Evolutionary conservation across 306 rosid genomes (phyloP).

Genomic region (Dryas octopetala): DNA sequence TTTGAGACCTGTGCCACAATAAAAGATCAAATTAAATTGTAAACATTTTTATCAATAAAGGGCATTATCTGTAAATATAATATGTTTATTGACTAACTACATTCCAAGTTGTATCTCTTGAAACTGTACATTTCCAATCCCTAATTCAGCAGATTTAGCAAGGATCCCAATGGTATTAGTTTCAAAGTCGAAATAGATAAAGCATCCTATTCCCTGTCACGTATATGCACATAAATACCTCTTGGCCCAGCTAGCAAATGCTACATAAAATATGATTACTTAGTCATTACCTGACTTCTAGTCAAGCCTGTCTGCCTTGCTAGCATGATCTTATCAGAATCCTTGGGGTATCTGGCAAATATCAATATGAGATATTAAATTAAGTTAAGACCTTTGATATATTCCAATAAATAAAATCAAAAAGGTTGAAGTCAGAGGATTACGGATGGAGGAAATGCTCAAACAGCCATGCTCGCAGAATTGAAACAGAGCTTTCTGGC

Average conservation of each 20-base stretch:
- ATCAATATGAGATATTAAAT: constrained; percentile 13
- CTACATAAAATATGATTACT: background rate
- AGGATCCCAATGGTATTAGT: background rate
- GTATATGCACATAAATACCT: background rate
- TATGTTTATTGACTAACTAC: no score
- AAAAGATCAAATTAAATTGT: background rate
- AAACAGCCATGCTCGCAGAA: constrained; percentile 86
- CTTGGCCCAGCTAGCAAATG: constrained; percentile 1
- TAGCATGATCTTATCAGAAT: constrained; percentile 83
- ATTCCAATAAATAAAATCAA: background rate
- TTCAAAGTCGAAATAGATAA: background rate
- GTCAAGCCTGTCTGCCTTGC: constrained; percentile 86
- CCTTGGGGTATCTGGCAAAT: constrained; percentile 70
- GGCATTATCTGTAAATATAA: background rate
- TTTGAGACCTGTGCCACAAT: constrained; percentile 61
- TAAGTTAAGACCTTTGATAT: background rate
- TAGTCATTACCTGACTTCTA: constrained; percentile 71
- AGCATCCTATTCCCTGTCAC: background rate
- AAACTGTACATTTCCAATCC: background rate
- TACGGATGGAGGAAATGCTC: constrained; percentile 96
- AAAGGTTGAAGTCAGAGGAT: constrained; percentile 22
- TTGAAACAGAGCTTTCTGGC: constrained; percentile 77
- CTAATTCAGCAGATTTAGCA: constrained; percentile 1
- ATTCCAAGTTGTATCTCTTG: background rate
- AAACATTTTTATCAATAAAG: background rate